Evolutionary conservation across 139 green algal genomes (phyloP), one percentile per base, ranked within the genome.

Genomic region (Tetraselmis striata): DNA sequence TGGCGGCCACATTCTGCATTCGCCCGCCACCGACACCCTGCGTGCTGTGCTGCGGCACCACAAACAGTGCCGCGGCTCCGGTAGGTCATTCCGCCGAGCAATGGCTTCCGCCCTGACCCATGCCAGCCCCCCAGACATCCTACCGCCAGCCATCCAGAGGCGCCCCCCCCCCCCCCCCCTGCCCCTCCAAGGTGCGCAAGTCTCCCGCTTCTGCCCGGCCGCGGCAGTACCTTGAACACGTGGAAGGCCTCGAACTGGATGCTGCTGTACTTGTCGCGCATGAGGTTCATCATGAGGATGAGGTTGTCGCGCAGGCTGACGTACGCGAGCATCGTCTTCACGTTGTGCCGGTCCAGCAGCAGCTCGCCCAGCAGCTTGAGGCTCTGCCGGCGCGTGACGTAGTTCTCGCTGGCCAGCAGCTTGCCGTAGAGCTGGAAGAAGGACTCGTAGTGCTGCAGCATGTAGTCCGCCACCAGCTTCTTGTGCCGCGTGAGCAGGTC

Each of bases 151-250:
- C n/a, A n/a, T n/a, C n/a, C n/a, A n/a, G n/a, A n/a, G n/a, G 45
- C n/a, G 23, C 25, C 74, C 25, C 74, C 74, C 74, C 74, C 74
- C 74, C 74, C 26, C 74, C n/a, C 74, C 74, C 74, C 74, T 18
- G 5, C 74, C 74, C 25, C 25, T 28, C 2, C 26, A 28, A 77
- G 5, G 23, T 18, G 25, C 74, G 5, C 74, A 27, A 28, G 25
- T 30, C 82, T 30, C 77, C n/a, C n/a, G n/a, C n/a, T n/a, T n/a
- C n/a, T n/a, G n/a, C n/a, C n/a, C n/a, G n/a, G n/a, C n/a, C n/a
- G n/a, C n/a, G n/a, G n/a, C n/a, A n/a, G n/a, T n/a, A 97, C 95
- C 93, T 98, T 98, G 91, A 98, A 98, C 0, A 98, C 94, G 85
- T 98, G 95, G 87, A 98, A 98, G 0, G 95, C 95, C 88, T 98